A percentile compares a stretch with the other conserved stretches of the same genome.
phyloP scores from a whole-genome alignment of 108 stramenopile genomes.

The Skeletonema grethae region DNA sequence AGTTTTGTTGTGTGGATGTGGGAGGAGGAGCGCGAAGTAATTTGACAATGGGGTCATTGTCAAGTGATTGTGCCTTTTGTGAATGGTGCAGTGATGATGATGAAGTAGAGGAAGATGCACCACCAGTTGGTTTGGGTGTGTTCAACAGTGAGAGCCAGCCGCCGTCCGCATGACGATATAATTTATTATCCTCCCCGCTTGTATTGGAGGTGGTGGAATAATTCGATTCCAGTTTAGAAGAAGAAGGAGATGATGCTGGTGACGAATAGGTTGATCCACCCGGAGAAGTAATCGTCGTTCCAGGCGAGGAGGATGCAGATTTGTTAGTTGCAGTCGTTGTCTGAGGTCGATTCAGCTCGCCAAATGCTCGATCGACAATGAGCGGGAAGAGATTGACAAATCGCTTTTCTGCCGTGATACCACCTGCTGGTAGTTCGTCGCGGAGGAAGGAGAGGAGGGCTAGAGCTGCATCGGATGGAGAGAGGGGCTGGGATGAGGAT shows the following conservation, averaged over 20 bases:
- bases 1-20: background rate
- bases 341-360: constrained; percentile 25
- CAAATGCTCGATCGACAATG: constrained; percentile 73
- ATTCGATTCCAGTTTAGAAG: background rate
- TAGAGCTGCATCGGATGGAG: constrained; percentile 75
- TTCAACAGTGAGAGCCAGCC: constrained; percentile 1
- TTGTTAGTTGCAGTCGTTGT: background rate
- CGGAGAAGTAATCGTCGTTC: constrained; percentile 50
- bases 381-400: constrained; percentile 72
- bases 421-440: constrained; percentile 77
- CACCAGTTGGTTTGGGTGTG: constrained; percentile 2
- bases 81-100: background rate
- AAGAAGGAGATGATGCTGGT: constrained; percentile 13
- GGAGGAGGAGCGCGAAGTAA: constrained; percentile 52
- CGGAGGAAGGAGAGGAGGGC: constrained; percentile 77
- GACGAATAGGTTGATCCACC: constrained; percentile 37
- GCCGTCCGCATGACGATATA: constrained; percentile 3
- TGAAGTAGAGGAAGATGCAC: background rate
- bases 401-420: constrained; percentile 69
- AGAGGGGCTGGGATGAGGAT: constrained; percentile 25
- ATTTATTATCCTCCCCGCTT: background rate
- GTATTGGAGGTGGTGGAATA: background rate
- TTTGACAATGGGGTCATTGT: constrained; percentile 76
- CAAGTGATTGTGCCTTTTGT: constrained; percentile 31
- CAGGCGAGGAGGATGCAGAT: constrained; percentile 25